Base-by-base conservation (phyloP, 176 grass and related monocot species). In the Pharus latifolius region DNA sequence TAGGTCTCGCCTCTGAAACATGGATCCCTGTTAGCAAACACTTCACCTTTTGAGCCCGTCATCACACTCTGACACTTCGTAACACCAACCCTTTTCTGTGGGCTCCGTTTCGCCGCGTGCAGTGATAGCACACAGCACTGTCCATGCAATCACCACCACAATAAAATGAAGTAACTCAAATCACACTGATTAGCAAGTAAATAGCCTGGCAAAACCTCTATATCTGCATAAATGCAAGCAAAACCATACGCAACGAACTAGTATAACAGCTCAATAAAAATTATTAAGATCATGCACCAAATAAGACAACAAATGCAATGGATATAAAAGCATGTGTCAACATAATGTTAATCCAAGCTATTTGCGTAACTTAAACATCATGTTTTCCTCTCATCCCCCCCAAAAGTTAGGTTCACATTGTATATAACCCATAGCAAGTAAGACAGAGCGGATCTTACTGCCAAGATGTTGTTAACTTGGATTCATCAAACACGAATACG, bases 381-480 rank as follows among this genome's bases (percentile, higher is more conserved):
- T 16, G 15, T 17, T n/a, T 77, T 66, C 11, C 60, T 73, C 25
- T 18, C 44, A 41, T 51, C 40, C 43, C 43, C 32, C 14, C 60
- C 32, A 69, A 30, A 48, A 67, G 31, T 61, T 29, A 69, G 43
- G 1, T 60, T 26, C 32, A 73, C 28, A 14, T 34, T 45, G 51
- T 41, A 33, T 52, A 26, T n/a, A 13, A 24, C 42, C 24, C 23
- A 38, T 38, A 38, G 35, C 2, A 14, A 49, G 70, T 65, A 64
- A 47, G 77, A 29, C 73, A 30, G 40, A 64, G 47, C 55, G n/a
- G n/a, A 75, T 68, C 59, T 43, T 52, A 64, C 43, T 48, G 45
- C 60, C 33, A 60, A 14, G 16, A 74, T 62, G 68, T 38, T 44
- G 82, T 66, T 78, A 84, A 33, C 50, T 72, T 7, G 38, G 69